phyloP scores from a whole-genome alignment of 176 grass and related monocot genomes.

The Oryza meridionalis region DNA sequence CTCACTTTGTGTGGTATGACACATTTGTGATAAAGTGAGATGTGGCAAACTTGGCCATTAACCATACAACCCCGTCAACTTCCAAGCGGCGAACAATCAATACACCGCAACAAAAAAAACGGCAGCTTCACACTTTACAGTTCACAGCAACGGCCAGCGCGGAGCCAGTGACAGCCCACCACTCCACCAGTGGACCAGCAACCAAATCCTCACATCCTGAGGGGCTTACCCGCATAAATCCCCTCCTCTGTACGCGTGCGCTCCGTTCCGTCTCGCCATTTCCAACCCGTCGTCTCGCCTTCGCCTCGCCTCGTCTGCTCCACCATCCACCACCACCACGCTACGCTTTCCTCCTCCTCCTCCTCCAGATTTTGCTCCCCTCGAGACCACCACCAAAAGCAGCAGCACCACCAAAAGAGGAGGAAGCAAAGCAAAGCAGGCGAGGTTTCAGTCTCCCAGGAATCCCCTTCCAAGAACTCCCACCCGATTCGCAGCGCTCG shows the following conservation, averaged over 20 bases:
- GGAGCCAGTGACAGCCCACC: no score
- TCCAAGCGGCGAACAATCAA: no score
- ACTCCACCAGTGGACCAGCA: neutral
- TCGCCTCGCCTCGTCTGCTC: slow-evolving; percentile 16
- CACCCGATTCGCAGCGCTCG: no score
- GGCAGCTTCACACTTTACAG: no score
- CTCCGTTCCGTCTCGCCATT: slow-evolving; percentile 16
- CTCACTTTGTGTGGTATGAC: no score
- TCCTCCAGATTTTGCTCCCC: slow-evolving; percentile 17
- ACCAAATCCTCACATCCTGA: neutral
- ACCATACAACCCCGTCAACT: no score
- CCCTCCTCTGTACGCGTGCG: slow-evolving; percentile 26
- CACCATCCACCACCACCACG: slow-evolving; percentile 1
- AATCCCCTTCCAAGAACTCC: neutral
- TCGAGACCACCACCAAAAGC: slow-evolving; percentile 39
- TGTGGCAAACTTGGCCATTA: no score
- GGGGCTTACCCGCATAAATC: neutral
- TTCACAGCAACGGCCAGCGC: no score
- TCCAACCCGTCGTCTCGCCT: slow-evolving; percentile 17
- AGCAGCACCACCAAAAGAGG: slow-evolving; percentile 51
- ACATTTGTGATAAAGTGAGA: no score
- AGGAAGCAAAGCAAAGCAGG: neutral
- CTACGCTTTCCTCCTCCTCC: slow-evolving; percentile 37
- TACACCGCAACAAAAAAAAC: no score
- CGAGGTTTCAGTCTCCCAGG: slow-evolving; percentile 4